phyloP scores from a whole-genome alignment of 352 stramenopile species.

The Globisporangium parvum region DNA sequence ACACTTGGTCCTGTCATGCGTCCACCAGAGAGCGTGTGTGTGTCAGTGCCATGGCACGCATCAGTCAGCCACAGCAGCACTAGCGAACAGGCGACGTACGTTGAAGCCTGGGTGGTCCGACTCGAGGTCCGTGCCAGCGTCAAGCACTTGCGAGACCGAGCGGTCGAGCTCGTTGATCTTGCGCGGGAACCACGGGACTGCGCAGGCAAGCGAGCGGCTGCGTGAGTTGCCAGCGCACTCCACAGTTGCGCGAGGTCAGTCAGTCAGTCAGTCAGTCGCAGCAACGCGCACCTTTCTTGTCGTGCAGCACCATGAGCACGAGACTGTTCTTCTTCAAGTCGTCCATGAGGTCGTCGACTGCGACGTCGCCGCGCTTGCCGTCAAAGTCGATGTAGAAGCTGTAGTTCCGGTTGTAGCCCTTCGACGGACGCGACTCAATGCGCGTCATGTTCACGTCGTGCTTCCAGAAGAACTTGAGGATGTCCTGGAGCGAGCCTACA shows the following conservation, averaged over 20 bases:
- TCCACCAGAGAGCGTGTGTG: neutral
- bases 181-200: slow-evolving; percentile 81
- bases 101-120: slow-evolving; percentile 95
- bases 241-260: too few relatives aligned
- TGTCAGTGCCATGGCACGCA: neutral
- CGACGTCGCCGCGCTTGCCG: slow-evolving; percentile 67
- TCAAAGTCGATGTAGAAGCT: slow-evolving; percentile 94
- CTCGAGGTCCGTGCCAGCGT: slow-evolving; percentile 92
- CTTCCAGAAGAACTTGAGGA: slow-evolving; percentile 96
- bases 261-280: neutral
- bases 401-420: slow-evolving; percentile 74
- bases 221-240: neutral
- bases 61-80: neutral
- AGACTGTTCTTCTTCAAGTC: slow-evolving; percentile 84
- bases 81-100: slow-evolving; percentile 23
- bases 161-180: slow-evolving; percentile 80
- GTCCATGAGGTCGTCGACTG: slow-evolving; percentile 82
- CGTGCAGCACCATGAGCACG: slow-evolving; percentile 90
- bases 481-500: slow-evolving; percentile 88
- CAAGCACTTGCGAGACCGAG: slow-evolving; percentile 75
- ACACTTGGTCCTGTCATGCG: slow-evolving; percentile 67
- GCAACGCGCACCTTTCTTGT: slow-evolving; percentile 81
- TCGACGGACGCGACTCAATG: slow-evolving; percentile 93
- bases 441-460: slow-evolving; percentile 96
- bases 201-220: neutral